Percentiles rank a stretch among this genome's conserved stretches.
Evolutionary conservation across 768 basidiomycete genomes (phyloP).

Genomic region (Xerocomellus intermedius): DNA sequence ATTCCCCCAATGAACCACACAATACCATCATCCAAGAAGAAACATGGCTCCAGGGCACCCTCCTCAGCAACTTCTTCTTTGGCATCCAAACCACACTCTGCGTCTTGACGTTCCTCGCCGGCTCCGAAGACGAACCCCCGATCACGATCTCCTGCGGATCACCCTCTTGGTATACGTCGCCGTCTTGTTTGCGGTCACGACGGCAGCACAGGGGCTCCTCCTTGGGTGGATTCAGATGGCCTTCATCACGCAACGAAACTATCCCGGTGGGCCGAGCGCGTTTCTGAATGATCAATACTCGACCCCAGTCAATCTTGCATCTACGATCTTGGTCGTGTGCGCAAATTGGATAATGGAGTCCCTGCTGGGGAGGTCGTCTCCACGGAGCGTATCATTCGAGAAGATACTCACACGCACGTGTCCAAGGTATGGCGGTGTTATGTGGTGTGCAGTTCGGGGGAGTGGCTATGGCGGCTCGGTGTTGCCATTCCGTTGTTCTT

Average conservation of each 20-base stretch:
- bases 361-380: not conserved
- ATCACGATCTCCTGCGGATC: not conserved
- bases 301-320: not conserved
- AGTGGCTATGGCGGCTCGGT: conserved; percentile 28
- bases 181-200: conserved; percentile 15
- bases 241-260: conserved; percentile 29
- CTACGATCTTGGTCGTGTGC: not conserved
- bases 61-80: conserved; percentile 13
- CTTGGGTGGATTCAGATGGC: conserved; percentile 22
- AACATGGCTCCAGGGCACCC: conserved; percentile 10
- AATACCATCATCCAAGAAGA: conserved; percentile 7
- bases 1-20: not conserved
- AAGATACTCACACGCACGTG: not conserved
- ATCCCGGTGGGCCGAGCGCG: conserved; percentile 28
- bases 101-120: not conserved
- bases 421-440: conserved; percentile 46
- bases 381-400: not conserved
- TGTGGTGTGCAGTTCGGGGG: conserved; percentile 44
- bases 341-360: conserved; percentile 12
- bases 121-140: not conserved
- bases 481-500: conserved; percentile 37
- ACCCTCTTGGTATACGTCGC: conserved; percentile 1
- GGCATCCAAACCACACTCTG: conserved; percentile 9
- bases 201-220: conserved; percentile 1
- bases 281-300: conserved; percentile 16